Evolutionary conservation across 169 alveolate species (phyloP).

Genomic region (Plasmodium vinckei): DNA sequence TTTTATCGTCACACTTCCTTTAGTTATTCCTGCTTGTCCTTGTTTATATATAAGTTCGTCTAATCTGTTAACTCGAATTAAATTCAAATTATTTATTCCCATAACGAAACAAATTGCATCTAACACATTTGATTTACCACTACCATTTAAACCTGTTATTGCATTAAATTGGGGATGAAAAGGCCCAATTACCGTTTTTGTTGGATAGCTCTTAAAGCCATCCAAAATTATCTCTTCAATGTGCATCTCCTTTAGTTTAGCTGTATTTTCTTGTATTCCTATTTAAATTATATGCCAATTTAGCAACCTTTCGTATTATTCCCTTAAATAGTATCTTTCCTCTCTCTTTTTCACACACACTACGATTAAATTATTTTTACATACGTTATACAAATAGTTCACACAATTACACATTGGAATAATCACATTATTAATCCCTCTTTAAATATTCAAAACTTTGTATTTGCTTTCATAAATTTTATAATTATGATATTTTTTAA

Average conservation of each 20-base stretch:
- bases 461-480: no score
- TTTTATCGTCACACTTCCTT: conserved; percentile 97
- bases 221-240: conserved; percentile 96
- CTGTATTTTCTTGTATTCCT: no score
- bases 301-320: no score
- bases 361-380: no score
- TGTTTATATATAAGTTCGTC: conserved; percentile 98
- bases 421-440: no score
- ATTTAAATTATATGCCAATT: no score
- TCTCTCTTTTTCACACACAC: no score
- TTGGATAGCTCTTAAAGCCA: conserved; percentile 97
- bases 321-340: no score
- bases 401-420: no score
- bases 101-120: conserved; percentile 98
- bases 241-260: conserved; percentile 87
- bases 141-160: conserved; percentile 99
- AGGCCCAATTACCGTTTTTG: conserved; percentile 92
- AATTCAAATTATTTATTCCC: conserved; percentile 92
- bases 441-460: no score
- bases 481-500: no score
- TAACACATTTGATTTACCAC: conserved; percentile 98
- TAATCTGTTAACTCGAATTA: conserved; percentile 94
- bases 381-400: no score
- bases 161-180: conserved; percentile 99
- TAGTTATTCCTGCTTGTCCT: conserved; percentile 99